A percentile compares a stretch with the other conserved stretches of the same genome.
Evolutionary conservation across 1,139 yeast genomes (phyloP).

Genomic region (Blastobotrys capitulatus): DNA sequence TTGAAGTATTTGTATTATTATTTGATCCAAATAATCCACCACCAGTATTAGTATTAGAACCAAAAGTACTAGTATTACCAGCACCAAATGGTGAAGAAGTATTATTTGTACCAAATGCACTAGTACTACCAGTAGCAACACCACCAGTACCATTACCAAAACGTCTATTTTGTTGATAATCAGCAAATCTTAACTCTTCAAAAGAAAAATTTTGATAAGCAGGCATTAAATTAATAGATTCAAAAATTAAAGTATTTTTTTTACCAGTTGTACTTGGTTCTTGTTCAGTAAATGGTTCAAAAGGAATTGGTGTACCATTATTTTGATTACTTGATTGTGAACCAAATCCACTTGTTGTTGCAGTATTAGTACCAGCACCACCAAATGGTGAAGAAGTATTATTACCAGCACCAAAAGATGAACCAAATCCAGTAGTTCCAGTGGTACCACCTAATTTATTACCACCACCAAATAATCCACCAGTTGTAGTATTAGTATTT

Average conservation of each 20-base stretch:
- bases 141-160: conserved; percentile 45
- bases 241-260: conserved; percentile 44
- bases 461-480: conserved; percentile 15
- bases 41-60: conserved; percentile 10
- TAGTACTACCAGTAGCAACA: conserved; percentile 20
- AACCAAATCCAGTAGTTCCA: conserved; percentile 20
- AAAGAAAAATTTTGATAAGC: conserved; percentile 75
- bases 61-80: conserved; percentile 14
- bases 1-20: conserved; percentile 25
- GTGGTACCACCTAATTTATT: conserved; percentile 26
- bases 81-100: conserved; percentile 21
- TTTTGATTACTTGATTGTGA: conserved; percentile 21
- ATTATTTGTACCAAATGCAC: conserved; percentile 23
- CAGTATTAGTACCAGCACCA: conserved; percentile 15
- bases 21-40: conserved; percentile 17
- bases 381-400: conserved; percentile 13
- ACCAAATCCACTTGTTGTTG: too few species aligned
- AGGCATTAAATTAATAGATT: conserved; percentile 83
- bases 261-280: conserved; percentile 49
- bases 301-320: conserved; percentile 60
- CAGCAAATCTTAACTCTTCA: conserved; percentile 86
- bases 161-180: conserved; percentile 71
- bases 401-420: conserved; percentile 6
- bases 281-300: conserved; percentile 71
- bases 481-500: conserved; percentile 12